Base-by-base conservation (phyloP, 2,329 filamentous ascomycete genomes). In the Cordyceps farinosa region DNA sequence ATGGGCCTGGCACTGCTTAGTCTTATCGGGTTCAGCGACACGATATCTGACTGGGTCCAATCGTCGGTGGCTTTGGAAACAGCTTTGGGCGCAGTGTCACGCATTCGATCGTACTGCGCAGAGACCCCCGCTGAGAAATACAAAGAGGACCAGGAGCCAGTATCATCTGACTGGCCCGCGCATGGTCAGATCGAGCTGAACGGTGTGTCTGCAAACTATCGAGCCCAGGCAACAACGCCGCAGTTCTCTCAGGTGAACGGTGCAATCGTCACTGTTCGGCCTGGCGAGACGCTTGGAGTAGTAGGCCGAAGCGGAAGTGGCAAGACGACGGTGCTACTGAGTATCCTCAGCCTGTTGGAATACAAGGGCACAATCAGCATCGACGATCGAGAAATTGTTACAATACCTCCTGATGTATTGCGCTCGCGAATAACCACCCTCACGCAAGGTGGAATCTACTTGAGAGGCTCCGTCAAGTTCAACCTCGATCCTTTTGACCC, bases 221-320 rank as follows among this genome's bases (percentile, higher is more conserved):
- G 36, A 48, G 9, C 34, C 34, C 5, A 34, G 34, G 38, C 38
- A 9, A 40, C 17, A 27, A 15, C 29, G 30, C 40, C 53, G 5
- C 38, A 45, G 2, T 40, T 5, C 6, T 34, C 38, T 10, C 48
- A 32, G 40, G 8, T 62, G 1, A 40, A 62, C 13, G 52, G 44
- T 44, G 44, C 45, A 29, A 48, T 52, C 10, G 44, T 22, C 32
- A 47, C 48, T 48, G 22, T 62, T 3, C n/a, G 38, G 5, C 60
- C 52, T 8, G 60, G 60, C 13, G 42, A 62, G n/a, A 62, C 52
- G 2, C 32, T 62, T 8, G 60, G 51, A 15, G 34, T 62, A 8
- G 42, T 34, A 13, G 60, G 60, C 15, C 52, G 60, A 13, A 62
- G 44, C 0, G 60, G 60, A 50, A 62, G 60, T 29, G 60, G 60